Evolutionary conservation across 192 early-diverging fungal species (phyloP).

Genomic region (Backusella westeae): DNA sequence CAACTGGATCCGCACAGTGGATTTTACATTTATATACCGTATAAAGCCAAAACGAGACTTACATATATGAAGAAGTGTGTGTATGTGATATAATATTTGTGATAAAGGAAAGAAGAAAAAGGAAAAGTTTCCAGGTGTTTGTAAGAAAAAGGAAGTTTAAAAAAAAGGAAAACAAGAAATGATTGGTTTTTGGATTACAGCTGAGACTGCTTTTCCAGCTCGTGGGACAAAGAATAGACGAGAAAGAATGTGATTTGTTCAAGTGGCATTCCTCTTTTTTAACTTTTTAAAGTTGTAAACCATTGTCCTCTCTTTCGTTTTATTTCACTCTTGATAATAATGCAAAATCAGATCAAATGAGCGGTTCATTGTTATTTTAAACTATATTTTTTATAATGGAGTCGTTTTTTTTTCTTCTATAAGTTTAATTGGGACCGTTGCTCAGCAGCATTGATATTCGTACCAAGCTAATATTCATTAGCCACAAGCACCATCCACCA

Average conservation of each 20-base stretch:
- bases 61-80: neutral
- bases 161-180: neutral
- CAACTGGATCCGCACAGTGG: neutral
- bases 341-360: no score
- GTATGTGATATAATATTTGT: no score
- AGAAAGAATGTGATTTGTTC: neutral
- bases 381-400: no score
- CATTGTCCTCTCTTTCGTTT: neutral
- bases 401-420: no score
- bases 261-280: neutral
- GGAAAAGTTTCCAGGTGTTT: neutral
- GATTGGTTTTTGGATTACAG: neutral
- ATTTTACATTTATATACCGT: neutral
- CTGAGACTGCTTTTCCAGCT: neutral
- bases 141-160: neutral
- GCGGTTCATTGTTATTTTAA: no score
- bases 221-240: neutral
- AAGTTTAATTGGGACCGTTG: no score
- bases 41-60: neutral
- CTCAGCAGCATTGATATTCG: no score
- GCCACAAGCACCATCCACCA: no score
- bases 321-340: neutral
- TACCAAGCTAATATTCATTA: no score
- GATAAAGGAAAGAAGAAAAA: neutral
- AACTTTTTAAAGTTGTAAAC: neutral